Evolutionary conservation across 106 monocot genomes (phyloP), one percentile per base, ranked within the genome.

Genomic region (Iris macrosiphon): DNA sequence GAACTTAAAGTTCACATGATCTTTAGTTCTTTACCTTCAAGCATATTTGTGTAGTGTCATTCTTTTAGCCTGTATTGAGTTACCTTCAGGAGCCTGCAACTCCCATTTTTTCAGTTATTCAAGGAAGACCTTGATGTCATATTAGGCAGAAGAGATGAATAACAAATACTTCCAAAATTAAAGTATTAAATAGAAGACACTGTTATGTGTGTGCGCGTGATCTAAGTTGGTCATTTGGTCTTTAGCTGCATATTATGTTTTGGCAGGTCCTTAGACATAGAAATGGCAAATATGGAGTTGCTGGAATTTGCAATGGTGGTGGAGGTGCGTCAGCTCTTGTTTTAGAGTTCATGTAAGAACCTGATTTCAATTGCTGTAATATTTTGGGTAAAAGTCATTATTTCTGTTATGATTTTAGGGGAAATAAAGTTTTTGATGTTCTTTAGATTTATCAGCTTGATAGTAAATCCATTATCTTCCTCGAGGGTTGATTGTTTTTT

Each of bases 251-350:
- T 0, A 29, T 16, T 29, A 12, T 19, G 31, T 46, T 54, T 42
- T 49, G 20, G 7, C 69, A 88, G 88, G 75, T 82, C 9, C 67
- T 88, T 51, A 75, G 60, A 47, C 66, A 82, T n/a, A n/a, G n/a
- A n/a, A n/a, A n/a, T 43, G 88, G 82, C 3, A 88, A 65, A 53
- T 65, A 57, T 63, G 88, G 88, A 55, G 79, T 75, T 20, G 88
- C 82, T 32, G 79, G 68, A 21, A 68, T 88, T 62, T 88, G 88
- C 69, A 88, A 82, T 50, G 88, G 88, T 23, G 88, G 88, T 15
- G 88, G 88, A 21, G 88, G 88, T 21, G 88, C 88, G 24, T 88
- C 88, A 47, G 71, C 88, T 1, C 60, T 88, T 50, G 79, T 79
- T 41, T 55, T 88, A 31, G 88, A 88, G 65, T 63, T 82, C 61